Base-by-base conservation (phyloP, 2,329 filamentous ascomycete species). In the Fusarium succisae region DNA sequence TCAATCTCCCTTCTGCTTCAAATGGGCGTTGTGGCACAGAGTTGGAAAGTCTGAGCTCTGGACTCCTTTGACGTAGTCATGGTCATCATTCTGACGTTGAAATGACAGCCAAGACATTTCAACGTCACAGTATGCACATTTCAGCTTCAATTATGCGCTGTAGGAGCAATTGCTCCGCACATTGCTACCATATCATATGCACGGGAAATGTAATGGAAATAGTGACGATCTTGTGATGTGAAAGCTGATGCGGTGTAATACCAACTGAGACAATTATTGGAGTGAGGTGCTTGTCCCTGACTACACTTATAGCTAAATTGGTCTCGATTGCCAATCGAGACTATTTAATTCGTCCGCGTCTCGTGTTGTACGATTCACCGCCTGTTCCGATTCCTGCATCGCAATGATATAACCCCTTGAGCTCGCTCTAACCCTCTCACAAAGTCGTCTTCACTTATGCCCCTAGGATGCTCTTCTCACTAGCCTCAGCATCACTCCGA, bases 221-320 rank as follows among this genome's bases (percentile, higher is more conserved):
- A 44, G 45, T 71, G 69, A 71, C 69, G 69, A 62, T 3, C 6
- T 28, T 20, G 22, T 71, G 67, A 71, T 71, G 62, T 41, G 35
- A 14, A 32, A 15, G 1, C 11, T 47, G 44, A 45, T 28, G 39
- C 24, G 26, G 37, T 70, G 20, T 37, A 15, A 18, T 14, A 30
- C 14, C 17, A 20, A 18, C 18, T 6, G 2, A 7, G 26, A 14
- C 14, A 15, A 50, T 55, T 7, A 13, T n/a, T 50, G 35, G 24
- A 38, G n/a, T n/a, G n/a, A n/a, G n/a, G n/a, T n/a, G n/a, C n/a
- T n/a, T n/a, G n/a, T n/a, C n/a, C n/a, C n/a, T n/a, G n/a, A n/a
- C n/a, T n/a, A n/a, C n/a, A n/a, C n/a, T n/a, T n/a, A n/a, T n/a
- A n/a, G n/a, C n/a, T n/a, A n/a, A n/a, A n/a, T n/a, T 26, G 24